A percentile compares a stretch with the other conserved stretches of the same genome.
These are phyloP conservation scores for Diddensiella transvaalensis DNA, from an alignment of 805 yeast species.

Conservation along the genomic window DNA sequence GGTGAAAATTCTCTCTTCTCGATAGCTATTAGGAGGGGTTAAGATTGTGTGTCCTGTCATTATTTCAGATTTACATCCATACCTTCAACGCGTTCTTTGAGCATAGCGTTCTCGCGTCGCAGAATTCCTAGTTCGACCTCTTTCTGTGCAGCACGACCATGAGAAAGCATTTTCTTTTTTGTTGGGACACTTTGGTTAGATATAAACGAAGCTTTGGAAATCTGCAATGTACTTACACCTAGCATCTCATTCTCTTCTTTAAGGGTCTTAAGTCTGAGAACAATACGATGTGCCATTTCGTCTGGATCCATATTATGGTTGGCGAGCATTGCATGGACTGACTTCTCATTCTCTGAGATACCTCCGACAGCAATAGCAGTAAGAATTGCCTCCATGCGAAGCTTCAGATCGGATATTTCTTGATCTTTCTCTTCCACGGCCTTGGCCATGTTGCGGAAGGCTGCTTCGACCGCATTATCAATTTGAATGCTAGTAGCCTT, in stretches of 20 bases:
- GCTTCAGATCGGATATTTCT: constrained; percentile 60
- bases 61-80: not conserved
- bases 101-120: constrained; percentile 47
- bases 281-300: constrained; percentile 69
- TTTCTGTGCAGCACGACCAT: constrained; percentile 70
- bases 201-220: too few relatives aligned
- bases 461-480: constrained; percentile 36
- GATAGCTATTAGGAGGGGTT: not conserved
- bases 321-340: constrained; percentile 9
- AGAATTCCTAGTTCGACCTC: constrained; percentile 64
- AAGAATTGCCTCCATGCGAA: constrained; percentile 57
- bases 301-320: constrained; percentile 54
- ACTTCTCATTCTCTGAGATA: constrained; percentile 8
- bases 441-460: constrained; percentile 47
- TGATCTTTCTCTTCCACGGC: constrained; percentile 44
- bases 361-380: constrained; percentile 44
- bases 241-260: constrained; percentile 68
- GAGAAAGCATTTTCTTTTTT: constrained; percentile 54
- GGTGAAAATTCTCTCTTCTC: not conserved
- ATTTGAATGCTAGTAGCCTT: constrained; percentile 1
- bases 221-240: constrained; percentile 32
- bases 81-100: constrained; percentile 32
- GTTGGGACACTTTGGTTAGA: too few relatives aligned
- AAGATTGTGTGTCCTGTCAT: not conserved
- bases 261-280: constrained; percentile 56